Evolutionary conservation across 768 basidiomycete genomes (phyloP), one percentile per base, ranked within the genome.

Genomic region (Coprinopsis marcescibilis): DNA sequence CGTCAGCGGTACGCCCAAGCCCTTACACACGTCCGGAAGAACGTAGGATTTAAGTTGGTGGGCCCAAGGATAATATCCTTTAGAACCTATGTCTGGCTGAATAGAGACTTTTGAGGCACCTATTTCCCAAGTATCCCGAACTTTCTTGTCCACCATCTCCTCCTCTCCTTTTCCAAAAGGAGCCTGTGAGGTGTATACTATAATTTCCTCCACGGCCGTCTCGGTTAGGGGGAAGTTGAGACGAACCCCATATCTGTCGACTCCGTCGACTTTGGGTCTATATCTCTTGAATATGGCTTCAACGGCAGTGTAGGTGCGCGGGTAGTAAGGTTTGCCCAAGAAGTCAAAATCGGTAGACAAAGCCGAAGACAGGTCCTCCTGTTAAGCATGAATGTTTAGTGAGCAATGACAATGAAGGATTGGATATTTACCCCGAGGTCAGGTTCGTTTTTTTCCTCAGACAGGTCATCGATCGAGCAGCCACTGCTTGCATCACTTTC

Each of bases 51-150:
- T n/a, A n/a, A n/a, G n/a, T n/a, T n/a, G n/a, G n/a, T n/a, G n/a
- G n/a, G n/a, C n/a, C n/a, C n/a, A 17, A 13, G 7, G 12, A 7
- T 17, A 13, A 13, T 13, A 36, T 17, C 35, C 8, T 13, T 17
- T 36, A 17, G 8, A n/a, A 8, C 8, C 35, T 13, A 17, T 6
- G 7, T 17, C 17, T 36, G 8, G 7, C 19, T 17, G 12, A 17
- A 36, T 7, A 6, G 7, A 8, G 8, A 76, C 55, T 41, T 59
- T 46, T 0, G 44, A 43, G 1, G 67, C 64, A 36, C 71, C 69
- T 35, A 77, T 68, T 48, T 75, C 73, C 72, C 72, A 76, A 7
- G 70, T 73, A 58, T 75, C 48, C 46, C 40, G 44, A 51, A 50
- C 54, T 52, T 26, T 52, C 51, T 7, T 59, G 29, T 46, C 45